Percentiles rank a stretch among this genome's conserved stretches.
phyloP scores from a whole-genome alignment of 257 asterid genomes.

The Scutellaria barbata region DNA sequence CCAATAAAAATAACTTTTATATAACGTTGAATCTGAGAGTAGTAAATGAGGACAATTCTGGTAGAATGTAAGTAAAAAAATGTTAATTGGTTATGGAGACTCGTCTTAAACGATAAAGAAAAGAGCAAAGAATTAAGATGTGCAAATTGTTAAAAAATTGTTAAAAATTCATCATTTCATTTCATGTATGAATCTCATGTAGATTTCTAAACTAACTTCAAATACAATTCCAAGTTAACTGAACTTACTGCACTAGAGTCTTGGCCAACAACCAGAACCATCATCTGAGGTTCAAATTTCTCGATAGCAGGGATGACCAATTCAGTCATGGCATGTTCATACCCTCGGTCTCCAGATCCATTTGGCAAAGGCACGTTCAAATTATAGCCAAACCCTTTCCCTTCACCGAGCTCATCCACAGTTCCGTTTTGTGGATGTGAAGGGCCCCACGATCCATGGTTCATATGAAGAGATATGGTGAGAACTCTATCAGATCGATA shows the following conservation, averaged over 20 bases:
- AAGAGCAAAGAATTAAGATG: too few relatives aligned
- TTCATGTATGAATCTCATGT: not conserved
- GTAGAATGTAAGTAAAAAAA: too few relatives aligned
- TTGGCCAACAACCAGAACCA: slow-evolving; percentile 84
- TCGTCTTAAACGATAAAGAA: too few relatives aligned
- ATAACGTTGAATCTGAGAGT: too few relatives aligned
- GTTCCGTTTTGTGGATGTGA: slow-evolving; percentile 87
- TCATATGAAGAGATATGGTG: slow-evolving; percentile 90
- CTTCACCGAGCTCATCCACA: slow-evolving; percentile 85
- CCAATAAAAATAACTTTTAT: too few relatives aligned
- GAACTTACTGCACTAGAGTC: slow-evolving; percentile 98
- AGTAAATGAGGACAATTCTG: too few relatives aligned
- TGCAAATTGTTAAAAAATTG: too few relatives aligned
- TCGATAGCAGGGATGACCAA: slow-evolving; percentile 71
- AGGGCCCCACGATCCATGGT: slow-evolving; percentile 98
- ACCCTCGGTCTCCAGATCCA: slow-evolving; percentile 88
- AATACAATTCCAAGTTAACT: slow-evolving; percentile 15
- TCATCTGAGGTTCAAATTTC: slow-evolving; percentile 70
- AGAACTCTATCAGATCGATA: slow-evolving; percentile 68
- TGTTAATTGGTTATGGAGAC: too few relatives aligned
- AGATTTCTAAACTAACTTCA: not conserved
- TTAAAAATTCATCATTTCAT: not conserved
- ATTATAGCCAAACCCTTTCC: slow-evolving; percentile 78
- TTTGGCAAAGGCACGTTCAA: slow-evolving; percentile 87
- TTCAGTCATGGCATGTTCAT: slow-evolving; percentile 60